Evolutionary conservation across 139 green algal genomes (phyloP), one percentile per base, ranked within the genome.

Genomic region (Zygnema cylindricum): DNA sequence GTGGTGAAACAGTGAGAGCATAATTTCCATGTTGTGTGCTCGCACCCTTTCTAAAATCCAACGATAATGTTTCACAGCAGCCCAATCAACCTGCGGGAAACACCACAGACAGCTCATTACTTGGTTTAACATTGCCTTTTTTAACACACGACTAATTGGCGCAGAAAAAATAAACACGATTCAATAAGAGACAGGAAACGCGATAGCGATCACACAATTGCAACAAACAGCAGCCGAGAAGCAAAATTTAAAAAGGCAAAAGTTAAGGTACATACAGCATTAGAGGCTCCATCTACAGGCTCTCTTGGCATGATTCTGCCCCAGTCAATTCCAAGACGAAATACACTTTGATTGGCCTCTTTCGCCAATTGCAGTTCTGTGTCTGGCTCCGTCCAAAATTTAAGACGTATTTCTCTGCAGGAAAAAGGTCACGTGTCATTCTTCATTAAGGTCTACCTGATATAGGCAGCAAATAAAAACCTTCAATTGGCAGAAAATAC

Each of bases 1-100:
- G 88, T 92, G 88, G 79, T 92, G 88, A 82, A 92, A 92, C 54
- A 92, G 82, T 1, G 82, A 90, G 49, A 92, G 73, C 88, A 92
- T 92, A 21, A 92, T 75, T 30, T 78, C 77, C 88, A 92, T 92
- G 35, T 55, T 55, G 7, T 55, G 39, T 38, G n/a, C 40, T 35
- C 54, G 30, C 71, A 90, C 71, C 49, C 41, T 73, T 75, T 75
- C 41, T 49, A 92, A 77, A 25, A 92, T 92, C 73, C 75, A 43
- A 11, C 73, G 49, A 84, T 92, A 92, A 25, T 69, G 85, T 73
- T 43, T 54, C 57, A 89, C 85, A 2, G 85, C 85, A n/a, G 54
- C 41, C 35, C 42, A 63, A 55, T 89, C 84, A 1, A 88, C 39
- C 83, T 88, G 83, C 71, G 21, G 16, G n/a, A n/a, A n/a, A n/a